Conservation (phyloP, 371 early-diverging fungal species). For the Neoconidiobolus thromboides region DNA sequence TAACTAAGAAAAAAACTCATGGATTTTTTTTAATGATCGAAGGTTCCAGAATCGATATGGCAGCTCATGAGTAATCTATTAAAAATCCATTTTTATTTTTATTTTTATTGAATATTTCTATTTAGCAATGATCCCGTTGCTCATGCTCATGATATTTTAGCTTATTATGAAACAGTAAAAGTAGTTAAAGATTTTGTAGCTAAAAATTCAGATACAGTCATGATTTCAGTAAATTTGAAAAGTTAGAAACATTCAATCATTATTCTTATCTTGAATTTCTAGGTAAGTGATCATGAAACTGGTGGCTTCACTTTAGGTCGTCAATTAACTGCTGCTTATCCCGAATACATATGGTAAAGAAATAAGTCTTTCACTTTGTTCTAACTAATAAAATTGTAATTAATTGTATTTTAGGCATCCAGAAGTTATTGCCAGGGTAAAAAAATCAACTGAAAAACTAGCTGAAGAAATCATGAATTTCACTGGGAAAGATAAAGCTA, state of each 20-base stretch:
- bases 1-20: conserved; percentile 18
- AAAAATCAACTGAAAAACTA: conserved; percentile 37
- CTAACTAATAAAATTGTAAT: not conserved
- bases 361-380: not conserved
- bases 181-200: conserved; percentile 54
- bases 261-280: not conserved
- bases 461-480: conserved; percentile 15
- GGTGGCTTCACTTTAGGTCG: conserved; percentile 70
- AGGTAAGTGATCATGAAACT: conserved; percentile 82
- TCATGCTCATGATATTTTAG: conserved; percentile 76
- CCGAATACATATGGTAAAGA: conserved; percentile 67
- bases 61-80: conserved; percentile 41
- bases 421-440: conserved; percentile 37
- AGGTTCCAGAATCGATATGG: conserved; percentile 79
- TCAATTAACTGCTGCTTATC: conserved; percentile 40
- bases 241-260: not conserved
- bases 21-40: conserved; percentile 94
- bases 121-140: conserved; percentile 75
- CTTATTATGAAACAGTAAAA: conserved; percentile 60
- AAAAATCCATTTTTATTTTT: not conserved
- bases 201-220: conserved; percentile 49
- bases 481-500: conserved; percentile 8
- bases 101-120: conserved; percentile 6
- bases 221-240: conserved; percentile 42
- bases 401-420: conserved; percentile 25